phyloP scores from a whole-genome alignment of 139 green algal genomes.

The Yamagishiella unicocca region DNA sequence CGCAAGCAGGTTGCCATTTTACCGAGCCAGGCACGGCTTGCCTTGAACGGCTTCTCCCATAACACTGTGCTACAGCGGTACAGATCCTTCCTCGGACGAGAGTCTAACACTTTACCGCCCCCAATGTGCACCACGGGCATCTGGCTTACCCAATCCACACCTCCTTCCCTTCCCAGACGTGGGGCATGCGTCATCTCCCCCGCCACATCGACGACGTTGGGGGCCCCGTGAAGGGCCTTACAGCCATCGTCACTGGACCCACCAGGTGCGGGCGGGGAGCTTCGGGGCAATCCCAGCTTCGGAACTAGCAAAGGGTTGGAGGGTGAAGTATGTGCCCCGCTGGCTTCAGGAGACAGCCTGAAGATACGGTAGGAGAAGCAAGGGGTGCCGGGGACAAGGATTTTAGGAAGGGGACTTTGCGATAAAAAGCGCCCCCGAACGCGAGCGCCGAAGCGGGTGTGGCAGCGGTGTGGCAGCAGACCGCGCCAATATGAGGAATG shows the following conservation, averaged over 20 bases:
- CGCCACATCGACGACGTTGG: slow-evolving; percentile 67
- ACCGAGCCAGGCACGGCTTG: neutral
- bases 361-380: neutral
- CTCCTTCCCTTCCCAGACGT: slow-evolving; percentile 28
- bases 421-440: neutral
- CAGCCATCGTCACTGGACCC: slow-evolving; percentile 82
- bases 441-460: no score
- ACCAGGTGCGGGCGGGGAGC: slow-evolving; percentile 81
- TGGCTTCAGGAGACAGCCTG: neutral
- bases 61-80: neutral
- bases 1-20: neutral
- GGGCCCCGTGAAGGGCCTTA: slow-evolving; percentile 63
- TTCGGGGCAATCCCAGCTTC: no score
- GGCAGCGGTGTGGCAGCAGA: no score
- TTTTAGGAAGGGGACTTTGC: no score
- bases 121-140: neutral
- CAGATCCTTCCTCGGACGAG: neutral
- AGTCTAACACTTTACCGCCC: neutral
- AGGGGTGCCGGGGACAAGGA: no score
- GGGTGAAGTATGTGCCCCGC: neutral
- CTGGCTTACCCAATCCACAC: neutral
- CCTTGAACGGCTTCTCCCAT: neutral
- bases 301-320: neutral
- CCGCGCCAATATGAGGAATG: no score
- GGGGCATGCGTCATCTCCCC: slow-evolving; percentile 67